A percentile compares a stretch with the other conserved stretches of the same genome.
phyloP scores from a whole-genome alignment of 371 early-diverging fungal genomes.

The Rhizopus microsporus region DNA sequence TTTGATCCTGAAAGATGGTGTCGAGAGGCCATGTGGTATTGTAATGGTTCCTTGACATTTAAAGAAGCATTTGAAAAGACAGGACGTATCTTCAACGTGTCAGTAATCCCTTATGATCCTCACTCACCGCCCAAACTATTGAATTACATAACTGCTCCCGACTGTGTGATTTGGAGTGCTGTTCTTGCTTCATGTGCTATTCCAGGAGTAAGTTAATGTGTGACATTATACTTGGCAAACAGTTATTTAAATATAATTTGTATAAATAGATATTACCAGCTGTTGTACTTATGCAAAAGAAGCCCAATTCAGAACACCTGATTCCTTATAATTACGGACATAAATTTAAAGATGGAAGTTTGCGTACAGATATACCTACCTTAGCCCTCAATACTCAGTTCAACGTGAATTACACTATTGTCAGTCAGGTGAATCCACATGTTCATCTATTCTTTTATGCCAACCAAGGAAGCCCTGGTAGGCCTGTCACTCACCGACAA shows the following conservation, averaged over 20 bases:
- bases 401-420: constrained; percentile 88
- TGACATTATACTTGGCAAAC: not conserved
- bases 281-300: constrained; percentile 80
- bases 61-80: constrained; percentile 87
- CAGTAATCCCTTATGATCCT: constrained; percentile 79
- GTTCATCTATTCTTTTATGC: constrained; percentile 83
- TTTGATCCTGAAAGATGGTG: constrained; percentile 80
- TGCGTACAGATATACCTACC: constrained; percentile 86
- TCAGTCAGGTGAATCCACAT: constrained; percentile 92
- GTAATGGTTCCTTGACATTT: constrained; percentile 87
- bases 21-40: constrained; percentile 69
- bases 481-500: constrained; percentile 61
- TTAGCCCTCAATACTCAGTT: constrained; percentile 74
- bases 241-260: too few relatives aligned
- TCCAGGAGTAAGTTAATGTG: constrained; percentile 42
- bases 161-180: constrained; percentile 89
- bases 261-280: constrained; percentile 68
- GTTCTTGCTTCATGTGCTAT: constrained; percentile 53
- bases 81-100: constrained; percentile 85
- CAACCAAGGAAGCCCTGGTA: constrained; percentile 74
- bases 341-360: constrained; percentile 86
- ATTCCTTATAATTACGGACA: constrained; percentile 80
- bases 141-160: constrained; percentile 89
- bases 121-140: constrained; percentile 81
- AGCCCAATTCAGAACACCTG: constrained; percentile 55